phyloP scores from a whole-genome alignment of 345 rosid species.

The Hevea brasiliensis region DNA sequence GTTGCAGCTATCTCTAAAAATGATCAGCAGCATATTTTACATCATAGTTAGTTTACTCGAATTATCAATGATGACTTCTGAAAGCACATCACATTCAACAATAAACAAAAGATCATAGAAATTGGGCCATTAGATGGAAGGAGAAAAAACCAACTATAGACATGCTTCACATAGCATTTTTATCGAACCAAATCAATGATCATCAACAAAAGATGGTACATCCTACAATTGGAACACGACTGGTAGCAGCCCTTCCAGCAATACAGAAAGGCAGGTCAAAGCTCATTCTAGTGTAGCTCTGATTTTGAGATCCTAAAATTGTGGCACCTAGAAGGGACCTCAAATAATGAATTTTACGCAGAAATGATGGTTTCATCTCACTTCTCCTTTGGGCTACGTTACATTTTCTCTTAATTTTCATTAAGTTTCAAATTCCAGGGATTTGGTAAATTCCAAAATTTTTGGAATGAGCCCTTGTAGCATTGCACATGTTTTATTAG shows the following conservation, averaged over 20 bases:
- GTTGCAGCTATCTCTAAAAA: not conserved
- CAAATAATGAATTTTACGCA: not conserved
- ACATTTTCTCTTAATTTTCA: not conserved
- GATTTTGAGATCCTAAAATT: not conserved
- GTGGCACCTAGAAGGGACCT: not conserved
- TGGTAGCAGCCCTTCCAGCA: not conserved
- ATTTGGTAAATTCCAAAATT: not conserved
- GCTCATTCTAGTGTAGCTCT: not conserved
- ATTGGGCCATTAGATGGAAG: not conserved
- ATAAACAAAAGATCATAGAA: not conserved
- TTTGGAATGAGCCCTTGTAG: not conserved
- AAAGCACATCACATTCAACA: not conserved
- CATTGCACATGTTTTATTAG: not conserved
- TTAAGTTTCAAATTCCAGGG: not conserved
- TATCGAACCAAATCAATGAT: not conserved
- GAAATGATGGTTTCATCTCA: not conserved
- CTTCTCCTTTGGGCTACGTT: too few species aligned
- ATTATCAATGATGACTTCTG: not conserved
- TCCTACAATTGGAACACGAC: not conserved
- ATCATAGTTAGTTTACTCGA: not conserved
- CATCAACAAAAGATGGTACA: not conserved
- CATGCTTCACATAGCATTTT: not conserved
- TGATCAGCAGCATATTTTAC: not conserved
- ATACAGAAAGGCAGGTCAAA: not conserved
- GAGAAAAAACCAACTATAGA: not conserved